Evolutionary conservation across 306 rosid species (phyloP).

Genomic region (Rosa multiflora): DNA sequence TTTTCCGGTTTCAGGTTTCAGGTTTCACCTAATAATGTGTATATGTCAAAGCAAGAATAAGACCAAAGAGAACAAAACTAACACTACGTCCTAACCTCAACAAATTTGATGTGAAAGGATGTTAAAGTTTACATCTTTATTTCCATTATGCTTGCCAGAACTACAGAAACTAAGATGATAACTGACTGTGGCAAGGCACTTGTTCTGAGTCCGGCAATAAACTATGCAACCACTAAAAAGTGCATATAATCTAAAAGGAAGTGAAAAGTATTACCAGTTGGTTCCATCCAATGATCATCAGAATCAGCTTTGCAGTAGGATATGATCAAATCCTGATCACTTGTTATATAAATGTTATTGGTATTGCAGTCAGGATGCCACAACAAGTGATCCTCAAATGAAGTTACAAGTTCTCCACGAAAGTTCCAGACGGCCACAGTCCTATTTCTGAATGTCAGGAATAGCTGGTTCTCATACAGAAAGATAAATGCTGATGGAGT

Average conservation of each 20-base stretch:
- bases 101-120: not conserved
- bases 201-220: not conserved
- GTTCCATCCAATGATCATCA: slow-evolving; percentile 67
- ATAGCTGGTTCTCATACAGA: slow-evolving; percentile 77
- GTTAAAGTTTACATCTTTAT: not conserved
- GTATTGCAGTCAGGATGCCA: slow-evolving; percentile 95
- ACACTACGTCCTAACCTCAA: not conserved
- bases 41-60: not conserved
- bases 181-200: not conserved
- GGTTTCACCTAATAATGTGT: not conserved
- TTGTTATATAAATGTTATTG: slow-evolving; percentile 76
- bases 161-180: not conserved
- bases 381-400: slow-evolving; percentile 78
- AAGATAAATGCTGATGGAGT: slow-evolving; percentile 89
- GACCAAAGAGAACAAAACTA: not conserved
- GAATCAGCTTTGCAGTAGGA: slow-evolving; percentile 87
- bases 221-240: not conserved
- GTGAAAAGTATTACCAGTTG: slow-evolving; percentile 51
- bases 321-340: slow-evolving; percentile 84
- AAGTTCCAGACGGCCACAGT: slow-evolving; percentile 85
- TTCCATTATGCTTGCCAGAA: not conserved
- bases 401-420: slow-evolving; percentile 82
- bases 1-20: not conserved
- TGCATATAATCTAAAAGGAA: not conserved
- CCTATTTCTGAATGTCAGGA: slow-evolving; percentile 77